Evolutionary conservation across 257 asterid species (phyloP).

Genomic region (Haberlea rhodopensis): DNA sequence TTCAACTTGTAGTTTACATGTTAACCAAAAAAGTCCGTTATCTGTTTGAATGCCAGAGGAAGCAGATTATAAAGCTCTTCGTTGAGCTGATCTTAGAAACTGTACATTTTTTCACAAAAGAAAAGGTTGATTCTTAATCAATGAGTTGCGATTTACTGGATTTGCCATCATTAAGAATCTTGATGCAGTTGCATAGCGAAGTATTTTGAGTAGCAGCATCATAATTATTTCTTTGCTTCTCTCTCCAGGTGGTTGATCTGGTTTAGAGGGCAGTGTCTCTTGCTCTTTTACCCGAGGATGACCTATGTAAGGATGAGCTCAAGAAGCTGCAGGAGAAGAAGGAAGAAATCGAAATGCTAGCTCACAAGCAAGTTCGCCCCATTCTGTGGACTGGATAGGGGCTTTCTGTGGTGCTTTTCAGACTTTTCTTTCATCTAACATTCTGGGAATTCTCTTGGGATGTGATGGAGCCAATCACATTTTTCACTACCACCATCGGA

Average conservation of each 20-base stretch:
- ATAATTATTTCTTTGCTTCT: background rate
- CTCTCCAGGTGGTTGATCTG: conserved; percentile 72
- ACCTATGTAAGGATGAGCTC: conserved; percentile 60
- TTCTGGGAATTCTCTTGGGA: conserved; percentile 99
- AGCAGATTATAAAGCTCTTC: too few species aligned
- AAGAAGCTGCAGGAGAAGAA: conserved; percentile 55
- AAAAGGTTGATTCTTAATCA: conserved; percentile 14
- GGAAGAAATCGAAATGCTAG: conserved; percentile 64
- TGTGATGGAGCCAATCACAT: conserved; percentile 92
- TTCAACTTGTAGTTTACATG: too few species aligned
- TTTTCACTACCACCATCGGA: conserved; percentile 72
- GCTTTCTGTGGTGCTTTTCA: conserved; percentile 52
- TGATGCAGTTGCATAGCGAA: background rate
- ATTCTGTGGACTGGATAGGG: conserved; percentile 77
- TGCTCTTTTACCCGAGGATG: conserved; percentile 63
- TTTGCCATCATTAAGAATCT: background rate
- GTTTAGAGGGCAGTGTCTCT: conserved; percentile 80
- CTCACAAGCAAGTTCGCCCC: conserved; percentile 84
- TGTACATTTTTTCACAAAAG: conserved; percentile 9
- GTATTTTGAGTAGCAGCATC: background rate
- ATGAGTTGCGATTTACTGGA: background rate
- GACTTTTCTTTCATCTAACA: conserved; percentile 87
- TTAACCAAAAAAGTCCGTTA: too few species aligned
- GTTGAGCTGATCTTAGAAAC: background rate
- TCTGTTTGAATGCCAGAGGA: too few species aligned